Evolutionary conservation across 164 flowering plant species (phyloP).

Genomic region (Sextonia rubra): DNA sequence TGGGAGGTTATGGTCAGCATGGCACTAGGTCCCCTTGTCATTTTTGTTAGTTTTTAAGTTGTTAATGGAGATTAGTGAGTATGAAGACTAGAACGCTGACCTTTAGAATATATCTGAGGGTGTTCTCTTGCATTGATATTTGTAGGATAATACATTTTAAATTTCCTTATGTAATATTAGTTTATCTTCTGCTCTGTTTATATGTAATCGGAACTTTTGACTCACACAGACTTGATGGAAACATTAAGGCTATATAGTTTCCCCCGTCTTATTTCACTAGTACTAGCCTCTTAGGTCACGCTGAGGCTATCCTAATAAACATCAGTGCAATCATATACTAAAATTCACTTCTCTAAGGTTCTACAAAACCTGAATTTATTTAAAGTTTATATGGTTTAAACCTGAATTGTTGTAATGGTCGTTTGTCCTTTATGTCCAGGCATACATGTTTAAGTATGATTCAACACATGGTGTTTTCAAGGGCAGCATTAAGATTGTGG

Average conservation of each 20-base stretch:
- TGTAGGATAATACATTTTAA: neutral
- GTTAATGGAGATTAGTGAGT: neutral
- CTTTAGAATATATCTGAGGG: no score
- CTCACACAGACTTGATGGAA: neutral
- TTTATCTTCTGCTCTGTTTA: neutral
- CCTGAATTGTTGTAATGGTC: neutral
- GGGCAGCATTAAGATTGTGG: slow-evolving; percentile 70
- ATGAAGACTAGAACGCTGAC: neutral
- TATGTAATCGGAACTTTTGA: neutral
- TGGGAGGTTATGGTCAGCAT: no score
- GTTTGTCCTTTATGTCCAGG: slow-evolving; percentile 37
- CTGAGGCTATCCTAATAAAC: neutral
- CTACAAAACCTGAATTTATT: neutral
- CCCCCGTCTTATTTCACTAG: neutral
- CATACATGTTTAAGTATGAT: slow-evolving; percentile 98
- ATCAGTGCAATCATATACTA: neutral
- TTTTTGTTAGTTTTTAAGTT: no score
- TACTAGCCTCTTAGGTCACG: neutral
- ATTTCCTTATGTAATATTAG: neutral
- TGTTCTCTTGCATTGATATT: neutral
- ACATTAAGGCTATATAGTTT: neutral
- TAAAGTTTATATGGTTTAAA: neutral
- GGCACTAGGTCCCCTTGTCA: no score
- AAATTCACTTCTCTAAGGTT: no score
- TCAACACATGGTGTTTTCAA: slow-evolving; percentile 89